A percentile compares a stretch with the other conserved stretches of the same genome.
Evolutionary conservation across 2,329 filamentous ascomycete species (phyloP).

Genomic region (Alternaria sp.): DNA sequence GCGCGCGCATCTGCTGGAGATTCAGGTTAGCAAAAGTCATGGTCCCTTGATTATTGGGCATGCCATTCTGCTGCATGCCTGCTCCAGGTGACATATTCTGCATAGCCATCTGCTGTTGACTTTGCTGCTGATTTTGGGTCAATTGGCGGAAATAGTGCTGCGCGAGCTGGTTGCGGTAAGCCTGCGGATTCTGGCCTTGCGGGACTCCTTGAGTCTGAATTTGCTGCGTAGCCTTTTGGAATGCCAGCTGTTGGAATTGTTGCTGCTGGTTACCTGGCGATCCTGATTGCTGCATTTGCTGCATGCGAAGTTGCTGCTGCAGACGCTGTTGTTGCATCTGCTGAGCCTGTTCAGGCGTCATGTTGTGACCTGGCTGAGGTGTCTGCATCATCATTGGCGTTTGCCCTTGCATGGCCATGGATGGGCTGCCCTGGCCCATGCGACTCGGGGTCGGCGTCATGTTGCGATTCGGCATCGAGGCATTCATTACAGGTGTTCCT

Average conservation of each 20-base stretch:
- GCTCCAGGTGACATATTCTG: conserved; percentile 34
- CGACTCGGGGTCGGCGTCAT: conserved; percentile 48
- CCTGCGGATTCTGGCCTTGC: conserved; percentile 31
- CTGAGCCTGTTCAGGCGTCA: conserved; percentile 46
- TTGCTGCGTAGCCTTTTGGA: conserved; percentile 42
- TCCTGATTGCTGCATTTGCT: conserved; percentile 36
- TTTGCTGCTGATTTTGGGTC: conserved; percentile 34
- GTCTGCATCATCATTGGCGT: conserved; percentile 48
- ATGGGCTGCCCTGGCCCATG: conserved; percentile 47
- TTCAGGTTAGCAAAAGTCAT: conserved; percentile 36
- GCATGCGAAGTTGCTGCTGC: conserved; percentile 36
- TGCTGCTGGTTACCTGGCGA: conserved; percentile 33
- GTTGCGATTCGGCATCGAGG: conserved; percentile 46
- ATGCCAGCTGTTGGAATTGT: conserved; percentile 38
- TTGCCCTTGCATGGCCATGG: conserved; percentile 39
- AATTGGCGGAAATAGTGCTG: conserved; percentile 31
- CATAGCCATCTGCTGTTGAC: conserved; percentile 37
- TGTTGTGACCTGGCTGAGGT: conserved; percentile 38
- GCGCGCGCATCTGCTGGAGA: conserved; percentile 31
- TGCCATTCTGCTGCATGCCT: conserved; percentile 25
- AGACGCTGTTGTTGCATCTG: conserved; percentile 35
- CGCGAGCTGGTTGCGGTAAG: conserved; percentile 37
- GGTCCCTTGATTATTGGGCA: conserved; percentile 24
- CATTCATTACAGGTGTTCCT: conserved; percentile 47
- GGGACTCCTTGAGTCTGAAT: conserved; percentile 43